Percentiles rank a stretch among this genome's conserved stretches.
These are phyloP conservation scores for Blastobotrys terrestris DNA, from an alignment of 805 yeast species.

Conservation along the genomic window DNA sequence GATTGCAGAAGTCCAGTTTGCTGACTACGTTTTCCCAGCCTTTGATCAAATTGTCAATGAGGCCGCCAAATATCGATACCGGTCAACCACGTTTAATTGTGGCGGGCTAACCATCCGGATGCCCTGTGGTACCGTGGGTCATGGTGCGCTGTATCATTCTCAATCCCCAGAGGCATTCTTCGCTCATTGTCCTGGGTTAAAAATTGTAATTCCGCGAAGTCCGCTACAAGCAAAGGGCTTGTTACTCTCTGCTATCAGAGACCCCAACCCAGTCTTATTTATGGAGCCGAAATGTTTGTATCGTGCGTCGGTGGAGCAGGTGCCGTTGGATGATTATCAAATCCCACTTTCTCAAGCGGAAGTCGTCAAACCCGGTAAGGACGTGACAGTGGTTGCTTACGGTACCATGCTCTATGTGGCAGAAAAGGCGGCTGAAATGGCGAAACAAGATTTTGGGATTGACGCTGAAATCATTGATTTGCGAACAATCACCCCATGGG, in stretches of 20 bases:
- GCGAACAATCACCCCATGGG: constrained; percentile 90
- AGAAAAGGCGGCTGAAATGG: constrained; percentile 72
- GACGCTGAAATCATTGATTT: constrained; percentile 81
- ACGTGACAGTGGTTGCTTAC: constrained; percentile 76
- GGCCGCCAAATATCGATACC: constrained; percentile 90
- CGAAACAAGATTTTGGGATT: constrained; percentile 73
- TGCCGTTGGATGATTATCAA: constrained; percentile 69
- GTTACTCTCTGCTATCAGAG: constrained; percentile 84
- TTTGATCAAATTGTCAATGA: constrained; percentile 93
- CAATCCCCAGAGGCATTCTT: constrained; percentile 93
- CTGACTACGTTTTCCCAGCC: constrained; percentile 95
- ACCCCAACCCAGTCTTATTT: constrained; percentile 90
- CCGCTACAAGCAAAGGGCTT: constrained; percentile 90
- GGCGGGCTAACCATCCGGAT: constrained; percentile 94
- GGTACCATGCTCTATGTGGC: constrained; percentile 76
- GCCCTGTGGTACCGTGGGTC: constrained; percentile 96
- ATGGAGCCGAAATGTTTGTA: constrained; percentile 87
- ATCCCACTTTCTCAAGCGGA: constrained; percentile 87
- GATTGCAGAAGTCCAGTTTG: constrained; percentile 89
- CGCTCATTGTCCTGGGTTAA: constrained; percentile 88
- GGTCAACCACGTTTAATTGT: constrained; percentile 86
- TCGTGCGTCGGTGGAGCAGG: constrained; percentile 83
- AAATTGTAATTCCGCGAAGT: constrained; percentile 83
- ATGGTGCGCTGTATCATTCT: constrained; percentile 95
- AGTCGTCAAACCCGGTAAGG: constrained; percentile 75